phyloP scores from a whole-genome alignment of 768 basidiomycete species.

The Gymnopilus dilepis region DNA sequence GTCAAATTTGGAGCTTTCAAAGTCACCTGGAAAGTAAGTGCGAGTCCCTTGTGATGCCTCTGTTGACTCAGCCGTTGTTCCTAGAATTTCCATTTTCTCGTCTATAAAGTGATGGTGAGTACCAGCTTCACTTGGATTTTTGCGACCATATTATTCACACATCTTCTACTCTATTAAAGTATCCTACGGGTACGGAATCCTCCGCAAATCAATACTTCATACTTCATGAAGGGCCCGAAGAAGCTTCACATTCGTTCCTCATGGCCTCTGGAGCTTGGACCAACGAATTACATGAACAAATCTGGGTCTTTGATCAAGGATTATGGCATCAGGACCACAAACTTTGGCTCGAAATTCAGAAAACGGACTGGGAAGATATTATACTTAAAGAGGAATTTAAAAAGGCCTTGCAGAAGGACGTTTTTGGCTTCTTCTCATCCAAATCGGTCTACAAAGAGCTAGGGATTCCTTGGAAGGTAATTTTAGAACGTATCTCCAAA shows the following conservation, averaged over 20 bases:
- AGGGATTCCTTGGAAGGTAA: constrained; percentile 85
- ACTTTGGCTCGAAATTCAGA: constrained; percentile 69
- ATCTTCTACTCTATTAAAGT: constrained; percentile 32
- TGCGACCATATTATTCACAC: not conserved
- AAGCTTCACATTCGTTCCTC: constrained; percentile 55
- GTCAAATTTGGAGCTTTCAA: constrained; percentile 61
- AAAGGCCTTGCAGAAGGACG: constrained; percentile 68
- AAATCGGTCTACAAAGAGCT: constrained; percentile 75
- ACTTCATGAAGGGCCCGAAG: constrained; percentile 63
- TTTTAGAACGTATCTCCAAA: constrained; percentile 3
- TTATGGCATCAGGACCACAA: constrained; percentile 68
- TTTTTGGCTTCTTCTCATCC: constrained; percentile 81
- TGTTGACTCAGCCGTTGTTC: not conserved
- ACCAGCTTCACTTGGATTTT: too few species aligned
- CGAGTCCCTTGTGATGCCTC: not conserved
- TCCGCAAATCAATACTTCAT: constrained; percentile 54
- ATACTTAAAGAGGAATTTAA: constrained; percentile 77
- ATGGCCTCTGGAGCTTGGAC: constrained; percentile 56
- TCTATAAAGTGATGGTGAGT: constrained; percentile 57
- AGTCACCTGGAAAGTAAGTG: constrained; percentile 62
- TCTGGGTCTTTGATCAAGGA: constrained; percentile 79
- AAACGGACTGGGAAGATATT: constrained; percentile 76
- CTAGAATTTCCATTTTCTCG: constrained; percentile 60
- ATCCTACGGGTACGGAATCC: constrained; percentile 34
- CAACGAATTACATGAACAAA: constrained; percentile 64